Percentiles rank a stretch among this genome's conserved stretches.
Conservation (phyloP, 2,329 filamentous ascomycete species). For the Nannizziopsis arthrosporioides region DNA sequence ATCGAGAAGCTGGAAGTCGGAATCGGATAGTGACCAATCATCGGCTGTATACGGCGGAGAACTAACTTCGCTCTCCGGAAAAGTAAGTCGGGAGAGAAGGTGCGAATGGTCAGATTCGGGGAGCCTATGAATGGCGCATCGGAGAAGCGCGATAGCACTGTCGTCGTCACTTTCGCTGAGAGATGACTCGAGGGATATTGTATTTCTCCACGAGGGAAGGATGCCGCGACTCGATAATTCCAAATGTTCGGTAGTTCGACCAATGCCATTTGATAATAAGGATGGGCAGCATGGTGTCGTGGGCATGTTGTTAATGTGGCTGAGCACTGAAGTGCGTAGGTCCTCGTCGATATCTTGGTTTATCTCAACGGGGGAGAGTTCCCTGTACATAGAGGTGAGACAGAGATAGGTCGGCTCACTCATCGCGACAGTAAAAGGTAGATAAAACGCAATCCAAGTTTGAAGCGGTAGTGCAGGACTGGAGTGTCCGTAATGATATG, state of each 20-base stretch:
- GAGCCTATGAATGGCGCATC: neutral
- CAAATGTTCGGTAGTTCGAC: neutral
- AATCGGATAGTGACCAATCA: neutral
- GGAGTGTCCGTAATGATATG: too few species aligned
- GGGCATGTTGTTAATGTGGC: neutral
- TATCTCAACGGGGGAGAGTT: neutral
- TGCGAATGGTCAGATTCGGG: neutral
- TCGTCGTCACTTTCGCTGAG: conserved; percentile 1
- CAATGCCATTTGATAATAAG: neutral
- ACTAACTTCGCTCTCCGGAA: neutral
- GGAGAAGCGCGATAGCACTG: neutral
- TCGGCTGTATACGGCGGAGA: neutral
- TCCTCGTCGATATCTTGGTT: neutral
- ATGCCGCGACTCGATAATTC: neutral
- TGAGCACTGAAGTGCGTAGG: neutral
- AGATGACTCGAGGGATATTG: conserved; percentile 1
- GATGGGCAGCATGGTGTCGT: neutral
- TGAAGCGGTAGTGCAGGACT: too few species aligned
- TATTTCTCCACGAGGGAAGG: neutral
- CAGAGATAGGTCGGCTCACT: conserved; percentile 7
- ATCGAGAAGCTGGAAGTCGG: neutral
- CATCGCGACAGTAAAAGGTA: neutral
- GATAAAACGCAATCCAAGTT: neutral
- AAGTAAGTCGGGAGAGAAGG: neutral
- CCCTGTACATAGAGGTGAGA: conserved; percentile 4